A percentile compares a stretch with the other conserved stretches of the same genome.
These are phyloP conservation scores for Rhizophagus prolifer DNA, from an alignment of 192 early-diverging fungal genomes.

Conservation along the genomic window DNA sequence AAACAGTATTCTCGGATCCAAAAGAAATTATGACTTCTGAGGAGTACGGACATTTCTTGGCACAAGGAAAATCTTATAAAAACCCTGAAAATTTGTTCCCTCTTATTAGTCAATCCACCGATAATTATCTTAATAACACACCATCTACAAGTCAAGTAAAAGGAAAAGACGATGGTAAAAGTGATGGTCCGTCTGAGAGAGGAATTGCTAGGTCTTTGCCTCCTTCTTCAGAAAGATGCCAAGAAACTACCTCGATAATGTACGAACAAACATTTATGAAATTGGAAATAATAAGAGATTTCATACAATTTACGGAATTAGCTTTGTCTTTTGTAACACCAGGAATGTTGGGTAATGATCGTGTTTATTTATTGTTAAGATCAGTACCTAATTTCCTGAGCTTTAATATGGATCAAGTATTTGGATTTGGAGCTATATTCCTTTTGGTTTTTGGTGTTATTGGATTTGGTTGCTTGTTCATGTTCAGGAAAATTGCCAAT, in stretches of 20 bases:
- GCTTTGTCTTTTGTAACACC: constrained; percentile 33
- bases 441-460: constrained; percentile 37
- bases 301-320: constrained; percentile 40
- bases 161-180: neutral
- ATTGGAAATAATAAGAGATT: constrained; percentile 44
- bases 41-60: constrained; percentile 16
- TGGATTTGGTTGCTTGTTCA: constrained; percentile 34
- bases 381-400: constrained; percentile 39
- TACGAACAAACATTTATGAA: constrained; percentile 38
- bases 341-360: constrained; percentile 31
- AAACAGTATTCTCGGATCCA: constrained; percentile 15
- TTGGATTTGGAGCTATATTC: constrained; percentile 41
- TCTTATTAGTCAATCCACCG: constrained; percentile 34
- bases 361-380: constrained; percentile 34
- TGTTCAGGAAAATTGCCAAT: constrained; percentile 44
- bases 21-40: constrained; percentile 28
- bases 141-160: neutral
- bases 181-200: neutral
- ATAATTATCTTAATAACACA: constrained; percentile 30
- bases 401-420: constrained; percentile 36
- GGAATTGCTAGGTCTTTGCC: neutral
- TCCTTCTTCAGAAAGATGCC: neutral
- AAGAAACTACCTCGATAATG: constrained; percentile 28
- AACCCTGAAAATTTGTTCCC: constrained; percentile 38
- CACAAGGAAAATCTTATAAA: neutral